Evolutionary conservation across 257 asterid species (phyloP).

Genomic region (Rehmannia glutinosa): DNA sequence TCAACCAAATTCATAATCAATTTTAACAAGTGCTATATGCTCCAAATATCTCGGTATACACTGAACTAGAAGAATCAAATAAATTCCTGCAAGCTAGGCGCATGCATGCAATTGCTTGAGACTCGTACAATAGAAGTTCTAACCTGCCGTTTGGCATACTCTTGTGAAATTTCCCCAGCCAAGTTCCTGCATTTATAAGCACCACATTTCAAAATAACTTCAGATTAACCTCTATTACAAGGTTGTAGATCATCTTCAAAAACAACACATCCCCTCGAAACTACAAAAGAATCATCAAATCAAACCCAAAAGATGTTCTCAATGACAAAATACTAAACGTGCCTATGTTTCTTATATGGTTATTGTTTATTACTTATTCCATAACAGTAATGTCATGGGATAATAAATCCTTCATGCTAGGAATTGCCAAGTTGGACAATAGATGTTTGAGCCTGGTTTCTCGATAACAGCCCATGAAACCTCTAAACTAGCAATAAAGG

Average conservation of each 20-base stretch:
- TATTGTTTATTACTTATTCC: neutral
- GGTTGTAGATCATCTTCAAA: neutral
- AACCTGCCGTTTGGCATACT: slow-evolving; percentile 81
- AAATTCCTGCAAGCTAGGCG: neutral
- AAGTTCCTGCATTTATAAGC: slow-evolving; percentile 58
- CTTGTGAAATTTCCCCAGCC: slow-evolving; percentile 90
- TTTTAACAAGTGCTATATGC: neutral
- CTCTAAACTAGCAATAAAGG: neutral
- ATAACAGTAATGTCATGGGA: neutral
- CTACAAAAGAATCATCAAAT: neutral
- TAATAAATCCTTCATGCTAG: neutral
- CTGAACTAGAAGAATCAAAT: neutral
- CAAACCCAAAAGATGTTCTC: neutral
- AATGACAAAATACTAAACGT: neutral
- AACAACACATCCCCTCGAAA: neutral
- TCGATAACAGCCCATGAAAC: neutral
- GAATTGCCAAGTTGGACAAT: neutral
- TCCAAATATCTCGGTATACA: neutral
- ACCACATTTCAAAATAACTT: neutral
- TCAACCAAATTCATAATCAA: neutral
- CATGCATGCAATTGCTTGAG: slow-evolving; percentile 1
- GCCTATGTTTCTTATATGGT: neutral
- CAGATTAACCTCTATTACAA: neutral
- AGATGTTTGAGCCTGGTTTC: neutral
- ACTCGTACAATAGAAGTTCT: slow-evolving; percentile 6